Base-by-base conservation (phyloP, 2,329 filamentous ascomycete genomes). In the Aureobasidium sp. region DNA sequence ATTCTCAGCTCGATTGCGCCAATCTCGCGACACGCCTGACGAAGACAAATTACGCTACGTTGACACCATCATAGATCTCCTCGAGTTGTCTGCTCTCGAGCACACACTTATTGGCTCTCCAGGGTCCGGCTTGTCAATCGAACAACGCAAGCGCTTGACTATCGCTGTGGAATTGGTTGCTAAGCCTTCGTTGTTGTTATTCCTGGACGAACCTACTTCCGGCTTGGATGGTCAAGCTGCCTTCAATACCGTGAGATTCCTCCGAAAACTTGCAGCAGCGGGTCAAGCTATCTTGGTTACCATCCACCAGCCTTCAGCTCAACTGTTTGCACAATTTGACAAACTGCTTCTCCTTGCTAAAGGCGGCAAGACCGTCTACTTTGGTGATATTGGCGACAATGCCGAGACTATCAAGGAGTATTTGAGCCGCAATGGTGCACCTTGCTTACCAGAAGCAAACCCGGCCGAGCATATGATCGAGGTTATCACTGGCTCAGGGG, bases 381-480 rank as follows among this genome's bases (percentile, higher is more conserved):
- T 79, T 64, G 79, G 79, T 15, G 70, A 76, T 27, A 75, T 78
- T 19, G 77, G 77, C 59, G 63, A 76, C 24, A 74, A 77, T 63
- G 77, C 75, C 0, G 66, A 66, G 12, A 74, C 67, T 0, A 70
- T 79, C 0, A 67, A 76, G 1, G 67, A 76, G 37, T 79, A 79
- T 71, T 91, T 92, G 63, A 44, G 56, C 39, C 67, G 69, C 29
- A 66, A 75, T 37, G 87, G 86, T 2, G 86, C 87, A 11, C 37
- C 52, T 12, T 84, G 81, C 64, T 79, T 81, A 22, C 70, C 77
- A 2, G 74, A 79, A 64, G 80, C 79, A 12, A 84, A 84, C 66
- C 76, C 80, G 4, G 82, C 82, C 0, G 88, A 94, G 76, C 94
- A 88, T 74, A 93, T 94, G 89, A 84, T 95, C 9, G 90, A 94